Conservation (phyloP, 2,329 filamentous ascomycete species). For the Thielaviopsis euricoi region DNA sequence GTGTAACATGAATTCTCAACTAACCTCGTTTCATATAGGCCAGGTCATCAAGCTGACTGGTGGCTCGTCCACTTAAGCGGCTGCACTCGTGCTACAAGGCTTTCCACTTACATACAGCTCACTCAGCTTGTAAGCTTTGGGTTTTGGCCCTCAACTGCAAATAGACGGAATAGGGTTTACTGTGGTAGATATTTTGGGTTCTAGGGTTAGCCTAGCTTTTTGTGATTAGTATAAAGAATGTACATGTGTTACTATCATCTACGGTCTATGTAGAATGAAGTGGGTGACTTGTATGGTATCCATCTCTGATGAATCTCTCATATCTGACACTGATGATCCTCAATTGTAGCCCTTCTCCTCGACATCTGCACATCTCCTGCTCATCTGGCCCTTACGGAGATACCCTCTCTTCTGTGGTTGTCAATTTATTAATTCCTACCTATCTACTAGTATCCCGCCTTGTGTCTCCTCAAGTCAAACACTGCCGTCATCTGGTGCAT, state of each 20-base stretch:
- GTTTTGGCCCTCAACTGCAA: neutral
- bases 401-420: no score
- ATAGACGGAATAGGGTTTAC: neutral
- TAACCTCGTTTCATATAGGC: conserved; percentile 15
- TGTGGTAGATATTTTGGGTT: neutral
- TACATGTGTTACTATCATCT: neutral
- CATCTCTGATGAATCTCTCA: no score
- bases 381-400: no score
- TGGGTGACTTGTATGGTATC: no score
- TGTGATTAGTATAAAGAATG: neutral
- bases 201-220: neutral
- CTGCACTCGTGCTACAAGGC: neutral
- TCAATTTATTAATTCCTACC: neutral
- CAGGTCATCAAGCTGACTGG: conserved; percentile 25
- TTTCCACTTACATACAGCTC: neutral
- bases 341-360: no score
- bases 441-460: conserved; percentile 9
- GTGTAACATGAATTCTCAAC: neutral
- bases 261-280: no score
- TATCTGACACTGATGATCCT: no score
- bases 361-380: no score
- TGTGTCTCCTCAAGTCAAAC: conserved; percentile 22
- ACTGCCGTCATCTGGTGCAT: conserved; percentile 27
- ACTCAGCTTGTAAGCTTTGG: neutral
- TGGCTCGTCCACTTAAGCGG: conserved; percentile 18